phyloP scores from a whole-genome alignment of 176 grass and related monocot species.

The Eragrostis nindensis region DNA sequence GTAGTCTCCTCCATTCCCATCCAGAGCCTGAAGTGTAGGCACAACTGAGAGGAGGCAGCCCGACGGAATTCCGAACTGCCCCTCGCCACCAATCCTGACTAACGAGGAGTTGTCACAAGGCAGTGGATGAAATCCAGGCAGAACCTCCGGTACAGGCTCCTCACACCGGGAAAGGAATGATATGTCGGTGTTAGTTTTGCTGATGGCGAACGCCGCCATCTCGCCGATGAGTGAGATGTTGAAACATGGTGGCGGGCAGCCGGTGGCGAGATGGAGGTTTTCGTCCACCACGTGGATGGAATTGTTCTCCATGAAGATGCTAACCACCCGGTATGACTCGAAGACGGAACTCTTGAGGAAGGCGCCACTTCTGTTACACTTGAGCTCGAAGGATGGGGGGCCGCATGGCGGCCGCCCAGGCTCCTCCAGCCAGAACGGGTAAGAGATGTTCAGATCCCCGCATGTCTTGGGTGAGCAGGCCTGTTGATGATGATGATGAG shows the following conservation, averaged over 20 bases:
- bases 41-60: neutral
- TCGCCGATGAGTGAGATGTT: neutral
- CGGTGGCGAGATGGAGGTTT: constrained; percentile 20
- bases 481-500: neutral
- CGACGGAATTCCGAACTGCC: neutral
- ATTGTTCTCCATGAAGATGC: neutral
- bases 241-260: constrained; percentile 26
- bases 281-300: constrained; percentile 26
- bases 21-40: neutral
- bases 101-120: neutral
- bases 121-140: neutral
- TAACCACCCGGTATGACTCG: neutral
- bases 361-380: neutral
- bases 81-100: neutral
- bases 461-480: constrained; percentile 15
- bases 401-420: constrained; percentile 21
- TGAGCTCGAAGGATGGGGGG: constrained; percentile 19
- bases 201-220: neutral
- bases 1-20: neutral
- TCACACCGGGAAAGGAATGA: constrained; percentile 25
- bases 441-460: neutral
- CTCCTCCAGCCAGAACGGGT: constrained; percentile 55
- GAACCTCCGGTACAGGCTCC: rapidly evolving
- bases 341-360: rapidly evolving
- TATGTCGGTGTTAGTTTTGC: neutral